These are phyloP conservation scores for Sporisorium iseilematis-ciliati DNA, from an alignment of 1,284 basidiomycete genomes.

Conservation along the genomic window DNA sequence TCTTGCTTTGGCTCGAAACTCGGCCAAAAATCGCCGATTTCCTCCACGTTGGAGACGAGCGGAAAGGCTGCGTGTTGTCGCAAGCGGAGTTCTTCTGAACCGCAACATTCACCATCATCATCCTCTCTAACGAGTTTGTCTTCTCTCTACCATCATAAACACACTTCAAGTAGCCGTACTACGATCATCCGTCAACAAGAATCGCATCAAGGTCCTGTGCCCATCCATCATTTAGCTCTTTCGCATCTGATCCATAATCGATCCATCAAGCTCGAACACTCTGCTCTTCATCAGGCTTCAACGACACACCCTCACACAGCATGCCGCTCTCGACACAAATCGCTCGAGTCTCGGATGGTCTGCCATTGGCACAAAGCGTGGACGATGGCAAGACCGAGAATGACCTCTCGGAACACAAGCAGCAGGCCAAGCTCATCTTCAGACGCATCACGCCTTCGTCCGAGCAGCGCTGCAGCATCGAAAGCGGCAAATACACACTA, in stretches of 20 bases:
- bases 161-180: background rate
- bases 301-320: background rate
- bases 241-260: background rate
- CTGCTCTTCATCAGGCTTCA: background rate
- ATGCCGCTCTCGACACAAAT: constrained; percentile 69
- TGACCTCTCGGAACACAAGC: constrained; percentile 94
- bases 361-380: constrained; percentile 67
- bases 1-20: background rate
- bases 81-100: background rate
- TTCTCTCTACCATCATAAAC: background rate
- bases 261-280: background rate
- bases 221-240: background rate
- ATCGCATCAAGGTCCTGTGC: no score
- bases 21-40: background rate
- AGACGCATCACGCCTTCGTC: constrained; percentile 87
- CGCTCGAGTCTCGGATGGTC: constrained; percentile 62
- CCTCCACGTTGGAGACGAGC: constrained; percentile 1
- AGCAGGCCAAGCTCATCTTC: constrained; percentile 96
- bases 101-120: background rate
- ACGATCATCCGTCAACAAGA: no score
- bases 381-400: constrained; percentile 81
- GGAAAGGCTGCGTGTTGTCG: background rate
- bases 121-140: background rate
- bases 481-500: constrained; percentile 91
- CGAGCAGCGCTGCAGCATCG: constrained; percentile 95